Base-by-base conservation (phyloP, 148 eudicot species). In the Arctostaphylos glauca region DNA sequence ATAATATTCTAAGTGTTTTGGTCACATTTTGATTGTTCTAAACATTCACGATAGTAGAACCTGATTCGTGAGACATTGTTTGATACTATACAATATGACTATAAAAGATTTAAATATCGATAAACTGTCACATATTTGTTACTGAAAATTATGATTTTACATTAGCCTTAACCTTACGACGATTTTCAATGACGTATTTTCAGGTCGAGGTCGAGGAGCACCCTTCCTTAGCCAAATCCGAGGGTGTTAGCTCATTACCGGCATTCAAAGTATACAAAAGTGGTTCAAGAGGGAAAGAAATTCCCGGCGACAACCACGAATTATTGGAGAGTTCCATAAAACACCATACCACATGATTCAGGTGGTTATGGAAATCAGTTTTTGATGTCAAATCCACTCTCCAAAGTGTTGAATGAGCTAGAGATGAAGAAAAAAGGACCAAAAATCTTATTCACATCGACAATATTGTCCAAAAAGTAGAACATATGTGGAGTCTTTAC, bases 231-330 rank as follows among this genome's bases (percentile, higher is more conserved):
- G 81, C 83, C 49, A 88, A 88, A 89, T 84, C 90, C 0, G 92
- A 93, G 84, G 89, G 89, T 23, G 84, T 89, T 25, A 76, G 79
- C 73, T 83, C 90, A 74, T 59, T 89, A 49, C 96, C 94, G 31
- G 83, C 84, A n/a, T 93, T 91, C 87, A 87, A 79, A 56, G 84
- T 93, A 82, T 93, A 91, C 87, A 89, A 80, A 74, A 87, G 83
- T 18, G 93, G 96, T 16, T 82, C 89, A 70, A 84, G 68, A 64
- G 85, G 75, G 23, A 87, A 81, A 76, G 87, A 90, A 80, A 77
- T 93, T 70, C 84, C 87, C 0, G 92, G 94, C 21, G 85, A 91
- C 75, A 88, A 88, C 58, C 89, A 81, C 19, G 88, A 90, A 59
- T 84, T 81, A 1, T 81, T 93, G 80, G 94, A 93, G 84, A 82